Evolutionary conservation across 257 asterid genomes (phyloP), one percentile per base, ranked within the genome.

Genomic region (Haberlea rhodopensis): DNA sequence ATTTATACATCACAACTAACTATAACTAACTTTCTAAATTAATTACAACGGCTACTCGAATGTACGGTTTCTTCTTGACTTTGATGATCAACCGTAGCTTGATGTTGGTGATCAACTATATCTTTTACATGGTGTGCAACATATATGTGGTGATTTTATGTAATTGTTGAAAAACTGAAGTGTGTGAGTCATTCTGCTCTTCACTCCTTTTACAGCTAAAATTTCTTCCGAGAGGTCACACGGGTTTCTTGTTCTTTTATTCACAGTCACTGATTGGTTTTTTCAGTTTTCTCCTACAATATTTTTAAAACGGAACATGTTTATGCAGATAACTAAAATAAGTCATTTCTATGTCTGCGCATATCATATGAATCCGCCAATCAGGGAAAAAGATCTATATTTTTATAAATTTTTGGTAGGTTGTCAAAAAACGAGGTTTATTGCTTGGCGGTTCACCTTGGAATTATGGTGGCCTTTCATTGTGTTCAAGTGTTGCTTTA

Each of bases 401-500:
- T 55, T 43, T 24, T 58, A 34, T 48, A 45, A 23, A 19, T 28
- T 43, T 59, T 48, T 57, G 24, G 37, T 65, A 60, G 48, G 66
- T 59, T 54, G 21, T 67, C 28, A 31, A 57, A 16, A 37, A 46
- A 18, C 64, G 60, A 58, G 37, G 26, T 57, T 37, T 60, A 19
- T 45, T 43, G 43, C 37, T 21, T 58, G 57, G 57, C 48, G 55
- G 57, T 58, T 66, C 60, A 65, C 62, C 56, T 51, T 71, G 45
- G 71, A 74, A 70, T 34, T 62, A 57, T 49, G 57, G 53, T 62
- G 83, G 66, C 82, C 80, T 53, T 74, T 78, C 75, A 28, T 55
- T 67, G 82, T 61, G 60, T 60, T 68, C 75, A 67, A 75, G 65
- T 65, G 79, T 57, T 58, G 71, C 80, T 80, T 68, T 64, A 62